Base-by-base conservation (phyloP, 805 yeast genomes). In the Clavispora carvajalis region DNA sequence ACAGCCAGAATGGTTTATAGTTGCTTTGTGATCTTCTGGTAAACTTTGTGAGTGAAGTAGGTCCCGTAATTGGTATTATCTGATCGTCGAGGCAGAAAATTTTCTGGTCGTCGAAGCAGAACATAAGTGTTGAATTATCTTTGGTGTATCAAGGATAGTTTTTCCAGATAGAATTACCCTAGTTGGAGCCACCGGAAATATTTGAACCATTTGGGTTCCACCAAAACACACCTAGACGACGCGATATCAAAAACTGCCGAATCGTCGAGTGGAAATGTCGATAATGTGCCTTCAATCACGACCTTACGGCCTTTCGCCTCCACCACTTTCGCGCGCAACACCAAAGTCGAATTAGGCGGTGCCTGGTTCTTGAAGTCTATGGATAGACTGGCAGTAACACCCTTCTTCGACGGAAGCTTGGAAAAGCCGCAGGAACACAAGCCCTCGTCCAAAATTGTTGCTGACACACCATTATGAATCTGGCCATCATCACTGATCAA, bases 161-260 rank as follows among this genome's bases (percentile, higher is more conserved):
- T n/a, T n/a, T n/a, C n/a, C n/a, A n/a, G n/a, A n/a, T n/a, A n/a
- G 23, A n/a, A 5, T 16, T 21, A 19, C 10, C 37, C 24, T 30
- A 34, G 24, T 28, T 56, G 54, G 15, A 66, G 45, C 74, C 74
- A 69, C n/a, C 59, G 57, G 39, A 86, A 63, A 54, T 79, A 85
- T 54, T 78, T 82, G 63, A 86, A 86, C 95, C 96, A 88, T 52
- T 71, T 80, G 3, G 96, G 96, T 55, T 88, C 95, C 2, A 88
- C 93, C 45, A 88, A 67, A 2, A 85, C 64, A 59, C 95, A 85
- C 23, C 63, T 65, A 0, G 88, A 89, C 12, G 69, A 62, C 0
- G 91, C 95, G 37, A 80, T 63, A 8, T 58, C 60, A 11, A 59
- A 39, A 8, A 73, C 65, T 5, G 53, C 47, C 26, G 54, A 61